phyloP scores from a whole-genome alignment of 2,329 filamentous ascomycete genomes.

The Berkeleyomyces rouxiae region DNA sequence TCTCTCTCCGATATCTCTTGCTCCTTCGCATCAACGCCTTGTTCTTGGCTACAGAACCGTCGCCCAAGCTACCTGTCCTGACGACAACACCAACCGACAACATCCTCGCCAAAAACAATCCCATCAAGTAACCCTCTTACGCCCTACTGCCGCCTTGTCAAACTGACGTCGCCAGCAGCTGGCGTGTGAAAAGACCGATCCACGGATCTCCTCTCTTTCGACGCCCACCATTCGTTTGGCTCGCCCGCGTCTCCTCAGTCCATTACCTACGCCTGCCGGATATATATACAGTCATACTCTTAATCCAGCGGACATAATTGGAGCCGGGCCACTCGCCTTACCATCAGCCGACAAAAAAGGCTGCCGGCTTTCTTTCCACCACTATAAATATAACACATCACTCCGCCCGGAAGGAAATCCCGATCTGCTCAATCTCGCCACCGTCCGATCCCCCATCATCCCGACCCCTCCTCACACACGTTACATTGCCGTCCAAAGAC shows the following conservation, averaged over 20 bases:
- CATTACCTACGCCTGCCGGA: neutral
- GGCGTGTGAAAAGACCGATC: neutral
- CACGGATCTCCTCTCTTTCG: neutral
- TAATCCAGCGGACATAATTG: neutral
- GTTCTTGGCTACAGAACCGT: no score
- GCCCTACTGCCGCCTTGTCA: neutral
- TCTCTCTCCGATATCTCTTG: neutral
- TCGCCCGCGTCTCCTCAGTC: neutral
- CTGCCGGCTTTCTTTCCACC: neutral
- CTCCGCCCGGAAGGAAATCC: neutral
- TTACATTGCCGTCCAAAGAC: neutral
- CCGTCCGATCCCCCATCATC: neutral
- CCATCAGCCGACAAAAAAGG: neutral
- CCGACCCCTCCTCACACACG: neutral
- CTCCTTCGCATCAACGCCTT: neutral
- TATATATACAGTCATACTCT: neutral
- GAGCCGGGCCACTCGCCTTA: neutral
- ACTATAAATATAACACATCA: neutral
- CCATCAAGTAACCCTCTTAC: neutral
- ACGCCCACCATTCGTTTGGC: neutral
- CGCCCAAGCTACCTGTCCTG: no score
- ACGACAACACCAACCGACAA: no score
- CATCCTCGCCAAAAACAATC: no score
- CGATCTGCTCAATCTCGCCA: neutral
- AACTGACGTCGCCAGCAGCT: neutral